Conservation (phyloP, 495 filamentous ascomycete genomes). For the Aspergillus nidulans region DNA sequence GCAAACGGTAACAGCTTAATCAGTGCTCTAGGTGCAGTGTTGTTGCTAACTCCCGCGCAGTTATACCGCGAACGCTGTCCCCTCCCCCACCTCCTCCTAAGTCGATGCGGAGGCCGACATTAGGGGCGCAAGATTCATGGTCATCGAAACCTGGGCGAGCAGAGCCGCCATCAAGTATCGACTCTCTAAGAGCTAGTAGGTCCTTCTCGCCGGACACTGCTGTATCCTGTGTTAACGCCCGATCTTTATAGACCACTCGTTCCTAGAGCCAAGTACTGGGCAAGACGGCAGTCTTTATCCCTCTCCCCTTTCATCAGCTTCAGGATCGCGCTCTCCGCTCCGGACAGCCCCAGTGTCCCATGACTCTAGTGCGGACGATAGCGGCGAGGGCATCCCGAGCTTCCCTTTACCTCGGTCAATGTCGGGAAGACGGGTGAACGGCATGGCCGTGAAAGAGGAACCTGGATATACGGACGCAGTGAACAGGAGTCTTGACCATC, state of each 20-base stretch:
- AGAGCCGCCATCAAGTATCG: conserved; percentile 48
- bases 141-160: conserved; percentile 22
- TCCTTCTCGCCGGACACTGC: conserved; percentile 5
- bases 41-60: conserved; percentile 13
- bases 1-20: conserved; percentile 12
- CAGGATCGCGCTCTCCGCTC: conserved; percentile 39
- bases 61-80: conserved; percentile 18
- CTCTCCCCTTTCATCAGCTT: conserved; percentile 49
- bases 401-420: conserved; percentile 51
- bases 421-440: conserved; percentile 24
- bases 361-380: conserved; percentile 34
- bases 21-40: neutral
- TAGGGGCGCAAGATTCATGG: conserved; percentile 12
- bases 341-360: conserved; percentile 36
- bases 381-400: conserved; percentile 59
- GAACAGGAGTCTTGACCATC: neutral
- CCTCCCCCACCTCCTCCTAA: conserved; percentile 37
- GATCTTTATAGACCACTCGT: conserved; percentile 54
- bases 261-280: conserved; percentile 51
- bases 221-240: conserved; percentile 3
- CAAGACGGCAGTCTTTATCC: conserved; percentile 57
- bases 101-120: conserved; percentile 10
- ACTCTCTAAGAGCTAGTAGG: conserved; percentile 53
- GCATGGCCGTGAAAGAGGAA: conserved; percentile 8
- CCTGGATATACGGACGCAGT: conserved; percentile 10